Evolutionary conservation across 495 filamentous ascomycete genomes (phyloP), one percentile per base, ranked within the genome.

Genomic region (Neurospora sp.): DNA sequence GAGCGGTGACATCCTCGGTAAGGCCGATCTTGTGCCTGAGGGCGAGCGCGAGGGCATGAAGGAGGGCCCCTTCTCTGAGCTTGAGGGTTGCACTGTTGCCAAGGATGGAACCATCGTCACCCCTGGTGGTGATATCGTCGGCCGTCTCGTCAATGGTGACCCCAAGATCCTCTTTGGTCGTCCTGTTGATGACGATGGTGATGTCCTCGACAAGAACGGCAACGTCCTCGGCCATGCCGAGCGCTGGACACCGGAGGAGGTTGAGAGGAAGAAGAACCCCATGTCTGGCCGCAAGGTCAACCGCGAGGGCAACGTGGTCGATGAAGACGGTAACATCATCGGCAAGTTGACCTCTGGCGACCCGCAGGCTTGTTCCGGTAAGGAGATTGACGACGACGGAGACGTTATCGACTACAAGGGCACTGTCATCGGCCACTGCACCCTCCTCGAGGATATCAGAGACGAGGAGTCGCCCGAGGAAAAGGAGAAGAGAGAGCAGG

Each of bases 381-480:
- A 93, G 80, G 88, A 91, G 76, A 91, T 97, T 71, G 93, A 97
- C 77, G 92, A 94, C 73, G 92, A 95, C 73, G 93, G 92, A 43
- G 93, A 93, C 78, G 92, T 97, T 9, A 83, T 94, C 72, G 92
- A 96, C 81, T 87, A 89, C 74, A 93, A 96, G 77, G 92, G 92
- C 76, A 92, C 92, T 76, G 90, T 89, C 74, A 81, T 97, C 40
- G 93, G 93, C 31, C 92, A 96, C 78, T 91, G 90, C 78, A 92
- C 92, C 11, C 85, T 97, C 4, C 85, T 97, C 7, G 88, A 91
- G 74, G 90, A 96, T 78, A 89, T 97, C 24, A 86, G 86, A n/a
- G 84, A 85, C 42, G 79, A 83, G 62, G 84, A 85, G 74, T 78
- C 79, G 1, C 80, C 84, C 6, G 86, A 89, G 74, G 88, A 90